Conservation (phyloP, 768 basidiomycete genomes). For the Rhodotorula sphaerocarpa region DNA sequence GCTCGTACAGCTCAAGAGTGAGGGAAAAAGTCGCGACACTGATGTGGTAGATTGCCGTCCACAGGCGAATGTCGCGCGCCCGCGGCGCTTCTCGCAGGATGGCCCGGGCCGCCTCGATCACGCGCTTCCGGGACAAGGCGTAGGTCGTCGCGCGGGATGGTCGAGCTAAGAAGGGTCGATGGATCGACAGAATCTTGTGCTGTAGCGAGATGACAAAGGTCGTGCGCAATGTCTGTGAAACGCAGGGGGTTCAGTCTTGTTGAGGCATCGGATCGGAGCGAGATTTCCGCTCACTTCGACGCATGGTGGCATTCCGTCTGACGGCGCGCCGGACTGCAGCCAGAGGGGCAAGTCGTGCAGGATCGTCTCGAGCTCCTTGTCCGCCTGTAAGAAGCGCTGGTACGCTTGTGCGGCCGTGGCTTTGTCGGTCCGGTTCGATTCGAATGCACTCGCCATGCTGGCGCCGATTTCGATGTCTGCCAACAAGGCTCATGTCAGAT, state of each 20-base stretch:
- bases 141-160: conserved; percentile 22
- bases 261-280: neutral
- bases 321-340: conserved; percentile 1
- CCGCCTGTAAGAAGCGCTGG: conserved; percentile 23
- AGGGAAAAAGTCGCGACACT: conserved; percentile 26
- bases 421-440: conserved; percentile 10
- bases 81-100: conserved; percentile 26
- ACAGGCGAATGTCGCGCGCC: conserved; percentile 9
- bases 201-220: conserved; percentile 29
- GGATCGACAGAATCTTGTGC: conserved; percentile 33
- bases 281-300: neutral
- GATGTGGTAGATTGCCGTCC: conserved; percentile 30
- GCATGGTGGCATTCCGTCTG: neutral
- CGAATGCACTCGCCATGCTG: conserved; percentile 24
- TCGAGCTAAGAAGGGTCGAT: conserved; percentile 29
- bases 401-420: conserved; percentile 15
- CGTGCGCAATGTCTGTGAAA: conserved; percentile 2
- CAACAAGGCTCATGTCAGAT: neutral
- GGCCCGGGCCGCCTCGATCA: conserved; percentile 26
- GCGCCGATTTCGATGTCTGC: conserved; percentile 29
- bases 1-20: conserved; percentile 32
- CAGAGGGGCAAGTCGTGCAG: conserved; percentile 15
- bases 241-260: too few species aligned
- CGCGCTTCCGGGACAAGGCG: conserved; percentile 27
- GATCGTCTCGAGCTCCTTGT: conserved; percentile 25